Conservation (phyloP, 805 yeast genomes). For the Sugiyamaella valdiviana region DNA sequence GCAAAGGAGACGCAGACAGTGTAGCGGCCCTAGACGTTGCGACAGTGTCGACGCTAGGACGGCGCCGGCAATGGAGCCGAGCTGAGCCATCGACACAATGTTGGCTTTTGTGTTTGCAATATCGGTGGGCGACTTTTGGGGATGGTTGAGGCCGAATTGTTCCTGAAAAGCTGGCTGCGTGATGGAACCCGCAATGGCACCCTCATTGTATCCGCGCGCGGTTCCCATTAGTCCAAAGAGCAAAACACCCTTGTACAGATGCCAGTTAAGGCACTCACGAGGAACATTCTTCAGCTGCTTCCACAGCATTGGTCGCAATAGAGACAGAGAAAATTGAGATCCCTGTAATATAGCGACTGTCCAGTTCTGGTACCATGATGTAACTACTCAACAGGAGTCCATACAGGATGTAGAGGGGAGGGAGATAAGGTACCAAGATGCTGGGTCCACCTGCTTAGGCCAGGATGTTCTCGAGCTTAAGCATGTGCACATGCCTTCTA, state of each 20-base stretch:
- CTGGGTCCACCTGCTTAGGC: too few relatives aligned
- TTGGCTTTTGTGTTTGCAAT: slow-evolving; percentile 47
- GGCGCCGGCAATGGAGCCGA: slow-evolving; percentile 52
- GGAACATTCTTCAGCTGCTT: not conserved
- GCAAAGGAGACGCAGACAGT: slow-evolving; percentile 42
- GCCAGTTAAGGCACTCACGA: slow-evolving; percentile 16
- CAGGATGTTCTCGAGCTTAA: too few relatives aligned
- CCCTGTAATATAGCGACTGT: too few relatives aligned
- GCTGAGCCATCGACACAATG: slow-evolving; percentile 53
- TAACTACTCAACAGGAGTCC: too few relatives aligned
- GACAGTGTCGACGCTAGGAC: slow-evolving; percentile 43
- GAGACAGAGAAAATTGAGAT: too few relatives aligned
- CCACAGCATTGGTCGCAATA: not conserved
- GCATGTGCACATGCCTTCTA: too few relatives aligned
- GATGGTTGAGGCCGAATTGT: slow-evolving; percentile 42
- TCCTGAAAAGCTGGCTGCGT: slow-evolving; percentile 39
- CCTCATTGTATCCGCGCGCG: slow-evolving; percentile 56
- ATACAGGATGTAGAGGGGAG: too few relatives aligned
- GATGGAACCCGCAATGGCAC: slow-evolving; percentile 42
- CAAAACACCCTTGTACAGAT: slow-evolving; percentile 40
- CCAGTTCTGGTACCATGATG: too few relatives aligned
- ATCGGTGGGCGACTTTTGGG: slow-evolving; percentile 30
- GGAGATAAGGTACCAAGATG: too few relatives aligned
- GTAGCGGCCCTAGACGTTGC: slow-evolving; percentile 47
- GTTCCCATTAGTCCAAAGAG: slow-evolving; percentile 52